phyloP scores from a whole-genome alignment of 192 early-diverging fungal species.

The Coemansia umbellata region DNA sequence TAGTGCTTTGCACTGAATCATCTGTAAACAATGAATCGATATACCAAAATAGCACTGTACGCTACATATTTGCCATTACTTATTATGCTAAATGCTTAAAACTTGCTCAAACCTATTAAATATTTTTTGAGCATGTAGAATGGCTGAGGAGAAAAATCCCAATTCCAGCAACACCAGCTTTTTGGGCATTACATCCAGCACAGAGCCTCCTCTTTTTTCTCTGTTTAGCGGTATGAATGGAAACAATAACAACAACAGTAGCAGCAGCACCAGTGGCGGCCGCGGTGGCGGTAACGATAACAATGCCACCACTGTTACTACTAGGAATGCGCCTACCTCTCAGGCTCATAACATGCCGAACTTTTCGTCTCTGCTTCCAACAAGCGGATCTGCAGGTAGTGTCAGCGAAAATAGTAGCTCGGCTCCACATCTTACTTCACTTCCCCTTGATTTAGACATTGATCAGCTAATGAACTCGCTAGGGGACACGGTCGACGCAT shows the following conservation, averaged over 20 bases:
- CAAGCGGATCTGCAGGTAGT: background rate
- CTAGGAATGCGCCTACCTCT: background rate
- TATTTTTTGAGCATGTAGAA: no score
- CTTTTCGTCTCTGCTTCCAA: conserved; percentile 18
- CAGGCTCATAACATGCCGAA: conserved; percentile 1
- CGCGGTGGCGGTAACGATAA: no score
- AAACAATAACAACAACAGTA: background rate
- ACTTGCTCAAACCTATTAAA: no score
- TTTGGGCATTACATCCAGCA: background rate
- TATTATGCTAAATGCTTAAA: no score
- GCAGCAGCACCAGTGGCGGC: background rate
- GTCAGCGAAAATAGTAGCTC: background rate
- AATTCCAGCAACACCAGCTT: background rate
- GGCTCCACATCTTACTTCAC: conserved; percentile 6
- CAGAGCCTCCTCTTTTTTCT: conserved; percentile 8
- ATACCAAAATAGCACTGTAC: no score
- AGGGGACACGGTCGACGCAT: conserved; percentile 23
- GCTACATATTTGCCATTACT: no score
- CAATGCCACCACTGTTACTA: background rate
- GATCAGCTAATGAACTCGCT: conserved; percentile 47
- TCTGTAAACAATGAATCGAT: no score
- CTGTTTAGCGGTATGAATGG: conserved; percentile 13
- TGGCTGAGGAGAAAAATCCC: conserved; percentile 17
- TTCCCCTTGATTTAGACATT: conserved; percentile 33
- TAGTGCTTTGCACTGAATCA: no score